Evolutionary conservation across 2,329 filamentous ascomycete species (phyloP), one percentile per base, ranked within the genome.

Genomic region (Dactylellina parvicollis): DNA sequence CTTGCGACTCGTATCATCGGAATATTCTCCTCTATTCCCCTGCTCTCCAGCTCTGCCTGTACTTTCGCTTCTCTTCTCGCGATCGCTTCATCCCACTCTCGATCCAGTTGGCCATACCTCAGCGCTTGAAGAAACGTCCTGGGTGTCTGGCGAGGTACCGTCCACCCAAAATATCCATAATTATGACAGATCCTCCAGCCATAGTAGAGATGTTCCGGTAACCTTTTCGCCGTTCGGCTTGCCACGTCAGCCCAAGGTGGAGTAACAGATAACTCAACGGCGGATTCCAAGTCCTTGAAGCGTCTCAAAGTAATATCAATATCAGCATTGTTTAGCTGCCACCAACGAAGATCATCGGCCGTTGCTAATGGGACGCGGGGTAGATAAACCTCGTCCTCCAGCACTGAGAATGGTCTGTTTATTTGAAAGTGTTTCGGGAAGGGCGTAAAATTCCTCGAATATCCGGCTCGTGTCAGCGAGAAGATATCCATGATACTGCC

Each of bases 81-180:
- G 32, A 73, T 66, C 2, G 49, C 22, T 20, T 73, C 69, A 56
- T 73, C 69, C 69, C 69, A 73, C n/a, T 66, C 60, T 20, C 69
- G 30, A 38, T 73, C 69, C 16, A 73, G 32, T 36, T 57, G 16
- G 18, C 69, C 69, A 61, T 55, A 73, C 34, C 60, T 47, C 16
- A 36, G 7, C 9, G 69, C 52, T 32, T 73, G 69, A 1, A 55
- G 9, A 30, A 73, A 73, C 10, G 24, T 26, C 14, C 69, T 49
- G 2, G 54, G 32, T 8, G 69, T 73, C 18, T 20, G 16, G 2
- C 40, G 38, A 2, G 69, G 69, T 4, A 65, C 60, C 14, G 20
- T 42, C 69, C 69, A 73, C 2, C 54, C 69, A 47, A 73, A 73
- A 61, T 73, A 73, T 20, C 69, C 69, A 18, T 73, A 73, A 32